Conservation (phyloP, 257 asterid genomes). For the Mitragyna speciosa region DNA sequence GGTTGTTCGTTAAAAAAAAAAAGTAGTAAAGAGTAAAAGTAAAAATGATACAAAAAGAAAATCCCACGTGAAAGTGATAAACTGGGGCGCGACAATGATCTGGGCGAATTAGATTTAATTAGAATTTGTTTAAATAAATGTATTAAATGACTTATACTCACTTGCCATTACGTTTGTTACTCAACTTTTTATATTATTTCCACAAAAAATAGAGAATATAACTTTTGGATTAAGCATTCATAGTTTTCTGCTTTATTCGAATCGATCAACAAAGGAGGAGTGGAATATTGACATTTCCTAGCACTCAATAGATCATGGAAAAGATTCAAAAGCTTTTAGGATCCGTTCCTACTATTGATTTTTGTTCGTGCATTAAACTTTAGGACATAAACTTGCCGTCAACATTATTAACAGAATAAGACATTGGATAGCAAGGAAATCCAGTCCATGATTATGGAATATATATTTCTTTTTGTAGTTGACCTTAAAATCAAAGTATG, state of each 20-base stretch:
- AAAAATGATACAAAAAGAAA: no score
- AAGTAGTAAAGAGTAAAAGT: no score
- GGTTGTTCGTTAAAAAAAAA: no score
- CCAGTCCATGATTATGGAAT: not conserved
- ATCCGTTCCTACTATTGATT: not conserved
- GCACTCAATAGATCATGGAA: not conserved
- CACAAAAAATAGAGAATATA: no score
- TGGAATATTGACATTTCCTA: not conserved
- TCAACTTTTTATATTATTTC: no score
- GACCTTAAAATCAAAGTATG: conserved; percentile 1
- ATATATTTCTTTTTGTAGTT: not conserved
- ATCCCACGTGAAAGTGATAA: no score
- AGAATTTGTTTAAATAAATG: no score
- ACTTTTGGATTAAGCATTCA: not conserved
- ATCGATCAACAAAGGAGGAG: not conserved
- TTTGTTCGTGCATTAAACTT: not conserved
- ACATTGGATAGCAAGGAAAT: not conserved
- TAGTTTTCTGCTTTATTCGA: not conserved
- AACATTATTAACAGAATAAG: not conserved
- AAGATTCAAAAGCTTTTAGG: not conserved
- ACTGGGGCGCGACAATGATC: no score
- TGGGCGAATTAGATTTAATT: not conserved
- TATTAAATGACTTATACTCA: no score
- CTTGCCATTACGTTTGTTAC: not conserved
- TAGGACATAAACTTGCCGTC: not conserved